Conservation (phyloP, 176 grass and related monocot genomes). For the Cenchrus fungigraminus region DNA sequence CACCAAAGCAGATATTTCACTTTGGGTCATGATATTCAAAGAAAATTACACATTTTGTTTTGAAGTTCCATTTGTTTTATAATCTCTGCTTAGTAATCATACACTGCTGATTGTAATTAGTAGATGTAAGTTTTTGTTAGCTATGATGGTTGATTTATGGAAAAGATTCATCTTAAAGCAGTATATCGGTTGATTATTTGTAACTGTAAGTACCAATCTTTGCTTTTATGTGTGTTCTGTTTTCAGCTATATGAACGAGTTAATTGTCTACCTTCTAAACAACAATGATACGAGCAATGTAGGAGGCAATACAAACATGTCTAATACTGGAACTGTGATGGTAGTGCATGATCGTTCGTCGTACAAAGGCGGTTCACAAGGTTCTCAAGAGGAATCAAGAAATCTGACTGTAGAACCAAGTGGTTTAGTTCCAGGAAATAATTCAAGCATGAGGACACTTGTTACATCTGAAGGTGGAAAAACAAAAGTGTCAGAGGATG, state of each 20-base stretch:
- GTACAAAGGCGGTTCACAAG: conserved; percentile 55
- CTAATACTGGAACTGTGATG: conserved; percentile 40
- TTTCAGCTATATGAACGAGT: conserved; percentile 90
- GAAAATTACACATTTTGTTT: conserved; percentile 5
- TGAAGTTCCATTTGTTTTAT: conserved; percentile 33
- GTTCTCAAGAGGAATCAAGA: conserved; percentile 46
- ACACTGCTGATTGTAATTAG: conserved; percentile 26
- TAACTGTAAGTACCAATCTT: conserved; percentile 25
- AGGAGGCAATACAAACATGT: conserved; percentile 44
- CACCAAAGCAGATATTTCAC: conserved; percentile 36
- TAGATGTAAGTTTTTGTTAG: conserved; percentile 7
- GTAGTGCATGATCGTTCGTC: conserved; percentile 36
- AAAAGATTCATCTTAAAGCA: background rate
- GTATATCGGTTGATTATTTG: conserved; percentile 6
- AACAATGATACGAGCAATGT: conserved; percentile 57
- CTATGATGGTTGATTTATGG: background rate
- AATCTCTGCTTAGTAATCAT: background rate
- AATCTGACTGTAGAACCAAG: conserved; percentile 40
- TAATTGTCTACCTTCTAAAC: conserved; percentile 80
- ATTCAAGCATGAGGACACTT: conserved; percentile 39
- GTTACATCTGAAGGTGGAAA: conserved; percentile 38
- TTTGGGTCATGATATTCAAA: conserved; percentile 23
- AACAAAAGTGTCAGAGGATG: conserved; percentile 43
- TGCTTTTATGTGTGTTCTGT: conserved; percentile 43
- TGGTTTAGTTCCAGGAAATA: conserved; percentile 46